Conservation (phyloP, 257 asterid genomes). For the Solanum pinnatisectum region DNA sequence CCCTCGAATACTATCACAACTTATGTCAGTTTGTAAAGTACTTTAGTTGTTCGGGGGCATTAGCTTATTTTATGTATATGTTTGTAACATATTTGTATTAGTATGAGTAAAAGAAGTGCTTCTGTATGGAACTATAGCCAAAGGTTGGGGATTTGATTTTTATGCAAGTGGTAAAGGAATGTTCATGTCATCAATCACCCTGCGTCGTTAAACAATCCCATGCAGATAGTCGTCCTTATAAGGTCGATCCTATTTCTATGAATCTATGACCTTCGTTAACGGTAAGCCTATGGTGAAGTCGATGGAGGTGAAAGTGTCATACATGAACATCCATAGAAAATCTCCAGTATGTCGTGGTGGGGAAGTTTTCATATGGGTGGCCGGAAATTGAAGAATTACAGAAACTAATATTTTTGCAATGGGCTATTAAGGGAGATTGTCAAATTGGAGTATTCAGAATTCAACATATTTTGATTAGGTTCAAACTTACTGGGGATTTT, state of each 20-base stretch:
- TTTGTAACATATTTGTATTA: neutral
- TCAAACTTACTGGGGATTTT: neutral
- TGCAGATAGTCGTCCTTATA: neutral
- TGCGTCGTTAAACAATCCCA: neutral
- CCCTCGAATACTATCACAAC: neutral
- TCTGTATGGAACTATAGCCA: neutral
- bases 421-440: too few relatives aligned
- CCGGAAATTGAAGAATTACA: neutral
- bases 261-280: neutral
- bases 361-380: neutral
- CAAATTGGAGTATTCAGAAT: too few relatives aligned
- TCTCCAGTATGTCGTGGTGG: neutral
- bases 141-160: neutral
- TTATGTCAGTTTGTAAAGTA: neutral
- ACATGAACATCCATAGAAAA: neutral
- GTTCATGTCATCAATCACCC: neutral
- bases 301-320: neutral
- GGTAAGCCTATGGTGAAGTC: neutral
- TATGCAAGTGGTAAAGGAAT: neutral
- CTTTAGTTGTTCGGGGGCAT: neutral
- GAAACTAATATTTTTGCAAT: neutral
- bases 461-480: neutral
- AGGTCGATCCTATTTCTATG: neutral
- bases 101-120: neutral
- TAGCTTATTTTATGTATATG: neutral